Evolutionary conservation across 2,329 filamentous ascomycete genomes (phyloP).

Genomic region (Cladosporium phlei): DNA sequence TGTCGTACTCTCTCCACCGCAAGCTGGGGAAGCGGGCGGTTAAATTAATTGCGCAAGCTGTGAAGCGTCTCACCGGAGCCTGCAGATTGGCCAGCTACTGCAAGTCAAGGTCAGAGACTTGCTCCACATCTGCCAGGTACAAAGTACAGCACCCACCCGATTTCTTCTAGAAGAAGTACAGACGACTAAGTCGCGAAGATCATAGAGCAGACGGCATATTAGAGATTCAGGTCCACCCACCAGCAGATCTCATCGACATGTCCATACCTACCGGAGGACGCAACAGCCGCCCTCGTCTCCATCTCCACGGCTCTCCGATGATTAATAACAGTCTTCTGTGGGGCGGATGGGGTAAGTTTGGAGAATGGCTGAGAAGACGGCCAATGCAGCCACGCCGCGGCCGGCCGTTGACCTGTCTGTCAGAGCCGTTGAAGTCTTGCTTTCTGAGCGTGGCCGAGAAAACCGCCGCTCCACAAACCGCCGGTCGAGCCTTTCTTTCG

Average conservation of each 20-base stretch:
- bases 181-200: neutral
- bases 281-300: neutral
- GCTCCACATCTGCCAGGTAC: conserved; percentile 11
- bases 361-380: neutral
- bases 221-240: neutral
- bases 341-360: conserved; percentile 8
- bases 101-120: conserved; percentile 5
- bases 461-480: conserved; percentile 4
- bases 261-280: neutral
- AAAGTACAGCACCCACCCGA: neutral
- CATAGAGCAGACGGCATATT: neutral
- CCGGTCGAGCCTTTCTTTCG: neutral
- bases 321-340: conserved; percentile 4
- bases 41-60: conserved; percentile 5
- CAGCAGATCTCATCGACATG: conserved; percentile 1
- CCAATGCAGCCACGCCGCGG: conserved; percentile 11
- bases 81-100: conserved; percentile 12
- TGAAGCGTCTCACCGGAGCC: no score
- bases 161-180: conserved; percentile 2
- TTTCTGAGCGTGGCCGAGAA: no score
- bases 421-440: conserved; percentile 9
- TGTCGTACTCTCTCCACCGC: no score
- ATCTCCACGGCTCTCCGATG: neutral
- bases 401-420: no score
- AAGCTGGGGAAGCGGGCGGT: neutral